Evolutionary conservation across 345 rosid genomes (phyloP), one percentile per base, ranked within the genome.

Genomic region (Cardiospermum halicacabum): DNA sequence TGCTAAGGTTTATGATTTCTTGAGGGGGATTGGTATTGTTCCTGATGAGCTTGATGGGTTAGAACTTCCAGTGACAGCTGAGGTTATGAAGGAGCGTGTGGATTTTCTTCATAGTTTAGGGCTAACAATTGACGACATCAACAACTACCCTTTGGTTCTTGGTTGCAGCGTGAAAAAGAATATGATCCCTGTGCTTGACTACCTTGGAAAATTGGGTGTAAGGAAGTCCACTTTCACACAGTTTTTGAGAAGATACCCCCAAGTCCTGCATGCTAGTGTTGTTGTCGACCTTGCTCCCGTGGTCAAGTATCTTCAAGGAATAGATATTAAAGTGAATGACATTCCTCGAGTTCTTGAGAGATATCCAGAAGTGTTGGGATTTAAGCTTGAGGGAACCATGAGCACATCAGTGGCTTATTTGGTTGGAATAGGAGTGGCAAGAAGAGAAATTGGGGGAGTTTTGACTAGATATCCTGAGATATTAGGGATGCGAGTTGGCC

Each of bases 141-240:
- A 89, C 64, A 87, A 83, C 71, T 92, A 92, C 69, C 96, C 98
- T 8, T 89, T 92, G 60, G 87, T 89, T 69, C 98, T 92, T 32
- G 98, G 96, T 31, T 92, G 98, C 74, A 92, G 98, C 50, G 98
- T 92, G 72, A 92, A 89, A 80, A 92, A 89, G 86, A 92, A 89
- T 69, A 89, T 92, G 98, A 78, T 89, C 65, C 98, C 98, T 0
- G 98, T 89, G 61, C 77, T 92, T 39, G 98, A 92, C 72, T 92
- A 89, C 64, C 87, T 92, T 37, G 98, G 98, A 60, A 92, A 84
- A 69, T 74, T 92, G 72, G 96, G 98, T 9, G 96, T 93, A 49
- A 88, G 94, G 75, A 89, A 86, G 60, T 84, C 98, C 12, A 83
- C 93, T 5, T 70, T 92, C 56, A 85, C 92, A 0, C 87, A 75